phyloP scores from a whole-genome alignment of 495 filamentous ascomycete genomes.

The Neurospora sp. region DNA sequence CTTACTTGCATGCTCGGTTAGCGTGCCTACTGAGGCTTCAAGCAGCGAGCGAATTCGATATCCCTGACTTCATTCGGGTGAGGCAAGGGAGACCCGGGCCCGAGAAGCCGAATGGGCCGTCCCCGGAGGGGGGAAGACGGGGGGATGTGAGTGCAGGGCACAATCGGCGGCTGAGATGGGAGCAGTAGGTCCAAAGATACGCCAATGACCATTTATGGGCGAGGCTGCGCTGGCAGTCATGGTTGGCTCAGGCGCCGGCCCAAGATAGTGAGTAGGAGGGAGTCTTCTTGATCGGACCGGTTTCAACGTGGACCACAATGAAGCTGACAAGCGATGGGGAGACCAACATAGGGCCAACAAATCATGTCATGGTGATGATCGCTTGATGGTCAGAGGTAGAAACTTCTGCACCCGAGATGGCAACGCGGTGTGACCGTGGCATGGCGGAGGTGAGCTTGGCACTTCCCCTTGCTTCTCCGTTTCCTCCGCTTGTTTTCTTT shows the following conservation, averaged over 20 bases:
- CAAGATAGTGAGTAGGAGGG: background rate
- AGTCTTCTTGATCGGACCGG: background rate
- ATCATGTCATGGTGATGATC: background rate
- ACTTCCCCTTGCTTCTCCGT: background rate
- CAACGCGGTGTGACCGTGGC: background rate
- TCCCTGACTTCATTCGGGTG: background rate
- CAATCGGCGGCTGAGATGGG: background rate
- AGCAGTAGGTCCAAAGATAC: background rate
- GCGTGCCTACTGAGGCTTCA: background rate
- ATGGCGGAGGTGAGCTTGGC: background rate
- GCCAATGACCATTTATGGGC: background rate
- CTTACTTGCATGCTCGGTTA: background rate
- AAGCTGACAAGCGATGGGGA: background rate
- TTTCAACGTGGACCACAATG: background rate
- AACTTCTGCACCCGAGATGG: background rate
- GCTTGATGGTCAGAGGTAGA: background rate
- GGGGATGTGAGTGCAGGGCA: background rate
- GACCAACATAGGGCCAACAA: background rate
- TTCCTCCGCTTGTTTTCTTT: background rate
- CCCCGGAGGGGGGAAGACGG: background rate
- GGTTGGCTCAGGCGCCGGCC: background rate
- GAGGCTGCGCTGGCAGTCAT: background rate
- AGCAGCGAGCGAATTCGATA: background rate
- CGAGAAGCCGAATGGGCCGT: background rate
- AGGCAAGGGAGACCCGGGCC: background rate